Evolutionary conservation across 441 rosid species (phyloP), one percentile per base, ranked within the genome.

Genomic region (Capsella rubella): DNA sequence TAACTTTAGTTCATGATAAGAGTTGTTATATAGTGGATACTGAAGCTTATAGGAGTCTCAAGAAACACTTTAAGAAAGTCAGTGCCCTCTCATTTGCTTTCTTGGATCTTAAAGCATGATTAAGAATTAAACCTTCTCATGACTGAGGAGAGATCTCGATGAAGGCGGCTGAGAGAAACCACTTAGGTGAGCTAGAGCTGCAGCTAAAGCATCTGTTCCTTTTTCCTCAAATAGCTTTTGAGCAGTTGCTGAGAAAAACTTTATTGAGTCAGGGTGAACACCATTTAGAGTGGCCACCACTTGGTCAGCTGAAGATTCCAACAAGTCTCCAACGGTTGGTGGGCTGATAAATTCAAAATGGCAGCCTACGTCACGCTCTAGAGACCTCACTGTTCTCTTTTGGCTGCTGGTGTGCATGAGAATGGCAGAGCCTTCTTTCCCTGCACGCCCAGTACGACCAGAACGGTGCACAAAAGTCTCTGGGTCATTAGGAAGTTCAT

Each of bases 381-480:
- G 91, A 69, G 95, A 85, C 78, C 86, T 84, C 35, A 95, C 93
- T 12, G 98, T 92, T 75, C 96, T 90, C 85, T 90, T 89, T 82
- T 95, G 99, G 83, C 82, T 91, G 77, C 80, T 82, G 16, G 91
- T 85, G 77, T 76, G 88, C 97, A 95, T 86, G 73, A 94, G 81
- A 84, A 94, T 81, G 50, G 97, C 93, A 76, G 87, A 84, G 66
- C 99, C 99, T 88, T 87, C 90, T 82, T 94, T 94, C 69, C 99
- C 97, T 5, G 97, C 99, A 37, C 97, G 97, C 49, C 99, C 99
- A 56, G 99, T 94, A 77, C 97, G 97, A 32, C 97, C 99, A 79
- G 99, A 94, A 62, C 99, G 95, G 75, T 92, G 99, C 78, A 94
- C 99, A 87, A 94, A 94, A 46, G 97, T 91, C 83, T 95, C 99